Conservation (phyloP, 768 basidiomycete genomes). For the Lactarius sanguifluus region DNA sequence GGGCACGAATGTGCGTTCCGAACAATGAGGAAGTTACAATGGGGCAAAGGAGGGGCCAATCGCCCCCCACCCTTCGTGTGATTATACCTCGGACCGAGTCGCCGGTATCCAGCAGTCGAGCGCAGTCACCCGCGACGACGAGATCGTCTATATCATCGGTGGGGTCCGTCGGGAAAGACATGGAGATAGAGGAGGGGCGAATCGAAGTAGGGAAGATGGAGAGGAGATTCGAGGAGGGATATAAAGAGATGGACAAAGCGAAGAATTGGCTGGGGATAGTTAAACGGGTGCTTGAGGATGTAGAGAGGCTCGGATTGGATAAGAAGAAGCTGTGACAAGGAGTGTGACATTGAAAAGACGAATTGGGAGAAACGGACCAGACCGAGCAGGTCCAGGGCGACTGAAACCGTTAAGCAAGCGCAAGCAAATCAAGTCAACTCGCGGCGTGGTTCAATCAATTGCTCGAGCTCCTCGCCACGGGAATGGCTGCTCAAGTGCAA, state of each 20-base stretch:
- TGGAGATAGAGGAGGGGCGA: slow-evolving; percentile 52
- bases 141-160: slow-evolving; percentile 50
- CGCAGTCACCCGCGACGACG: slow-evolving; percentile 34
- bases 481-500: slow-evolving; percentile 31
- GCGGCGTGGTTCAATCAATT: slow-evolving; percentile 28
- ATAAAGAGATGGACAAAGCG: slow-evolving; percentile 63
- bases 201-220: slow-evolving; percentile 68
- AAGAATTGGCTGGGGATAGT: slow-evolving; percentile 62
- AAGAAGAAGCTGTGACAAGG: slow-evolving; percentile 33
- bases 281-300: slow-evolving; percentile 57
- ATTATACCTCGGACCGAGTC: slow-evolving; percentile 22
- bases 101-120: slow-evolving; percentile 3
- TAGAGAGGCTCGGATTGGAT: slow-evolving; percentile 12
- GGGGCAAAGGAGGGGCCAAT: slow-evolving; percentile 4
- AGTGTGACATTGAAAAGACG: slow-evolving; percentile 16
- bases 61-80: slow-evolving; percentile 12
- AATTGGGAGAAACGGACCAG: slow-evolving; percentile 26
- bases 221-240: slow-evolving; percentile 51
- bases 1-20: background rate
- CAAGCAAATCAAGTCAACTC: slow-evolving; percentile 25
- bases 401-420: slow-evolving; percentile 27
- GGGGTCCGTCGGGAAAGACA: slow-evolving; percentile 57
- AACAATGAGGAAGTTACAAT: background rate
- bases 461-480: slow-evolving; percentile 25
- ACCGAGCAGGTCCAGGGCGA: slow-evolving; percentile 22